phyloP scores from a whole-genome alignment of 2,329 filamentous ascomycete genomes.

The Diaporthe aspalathi region DNA sequence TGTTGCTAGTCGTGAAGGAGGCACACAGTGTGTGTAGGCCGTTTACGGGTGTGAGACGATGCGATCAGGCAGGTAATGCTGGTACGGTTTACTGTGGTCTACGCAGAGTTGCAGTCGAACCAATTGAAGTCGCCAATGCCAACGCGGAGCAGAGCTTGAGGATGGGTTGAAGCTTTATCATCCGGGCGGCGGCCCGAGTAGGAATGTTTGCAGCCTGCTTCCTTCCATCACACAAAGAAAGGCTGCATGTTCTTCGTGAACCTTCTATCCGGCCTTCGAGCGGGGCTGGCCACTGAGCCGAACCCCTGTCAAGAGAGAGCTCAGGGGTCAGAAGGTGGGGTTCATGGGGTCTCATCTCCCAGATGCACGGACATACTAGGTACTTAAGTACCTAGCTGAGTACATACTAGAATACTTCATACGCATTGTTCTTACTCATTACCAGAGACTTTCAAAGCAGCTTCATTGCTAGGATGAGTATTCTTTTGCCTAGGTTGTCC shows the following conservation, averaged over 20 bases:
- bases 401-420: too few species aligned
- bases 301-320: constrained; percentile 22
- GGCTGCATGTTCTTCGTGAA: constrained; percentile 36
- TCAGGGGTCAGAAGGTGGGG: constrained; percentile 15
- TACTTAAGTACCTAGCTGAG: too few species aligned
- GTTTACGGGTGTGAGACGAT: background rate
- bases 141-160: constrained; percentile 15
- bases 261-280: constrained; percentile 37
- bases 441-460: too few species aligned
- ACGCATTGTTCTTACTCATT: too few species aligned
- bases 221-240: constrained; percentile 38
- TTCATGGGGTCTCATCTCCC: background rate
- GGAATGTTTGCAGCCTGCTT: constrained; percentile 41
- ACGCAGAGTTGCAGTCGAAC: background rate
- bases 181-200: constrained; percentile 12
- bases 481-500: too few species aligned
- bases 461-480: too few species aligned
- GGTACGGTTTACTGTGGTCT: background rate
- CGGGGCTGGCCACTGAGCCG: constrained; percentile 25
- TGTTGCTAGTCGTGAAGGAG: background rate
- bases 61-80: background rate
- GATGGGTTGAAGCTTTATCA: constrained; percentile 9
- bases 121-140: background rate
- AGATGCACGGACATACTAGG: too few species aligned
- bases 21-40: background rate